phyloP scores from a whole-genome alignment of 768 basidiomycete species.

The Panus rudis region DNA sequence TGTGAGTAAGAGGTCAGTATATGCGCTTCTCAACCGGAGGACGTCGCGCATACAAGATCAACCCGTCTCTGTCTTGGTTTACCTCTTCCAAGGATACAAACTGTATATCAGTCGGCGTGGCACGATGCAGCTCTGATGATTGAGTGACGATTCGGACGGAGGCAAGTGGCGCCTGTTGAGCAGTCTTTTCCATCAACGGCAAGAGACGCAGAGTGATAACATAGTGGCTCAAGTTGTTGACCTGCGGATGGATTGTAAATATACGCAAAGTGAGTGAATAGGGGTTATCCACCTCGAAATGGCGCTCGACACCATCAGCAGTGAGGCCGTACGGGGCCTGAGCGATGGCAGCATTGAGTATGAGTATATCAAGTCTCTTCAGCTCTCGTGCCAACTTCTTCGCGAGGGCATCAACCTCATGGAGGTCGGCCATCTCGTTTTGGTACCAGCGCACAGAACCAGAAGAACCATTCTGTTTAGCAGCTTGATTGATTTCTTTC shows the following conservation, averaged over 20 bases:
- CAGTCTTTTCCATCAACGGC: conserved; percentile 22
- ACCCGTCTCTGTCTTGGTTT: conserved; percentile 17
- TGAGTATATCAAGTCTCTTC: conserved; percentile 21
- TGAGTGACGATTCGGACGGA: conserved; percentile 24
- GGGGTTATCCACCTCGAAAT: conserved; percentile 16
- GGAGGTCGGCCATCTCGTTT: conserved; percentile 17
- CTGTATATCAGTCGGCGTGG: conserved; percentile 13
- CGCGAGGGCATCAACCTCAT: conserved; percentile 16
- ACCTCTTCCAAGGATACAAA: conserved; percentile 23
- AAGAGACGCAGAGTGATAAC: conserved; percentile 21
- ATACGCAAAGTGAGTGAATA: not conserved
- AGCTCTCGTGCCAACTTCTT: conserved; percentile 17
- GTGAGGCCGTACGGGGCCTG: conserved; percentile 22
- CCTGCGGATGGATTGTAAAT: conserved; percentile 8
- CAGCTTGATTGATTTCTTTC: conserved; percentile 17
- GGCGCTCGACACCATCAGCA: conserved; percentile 20
- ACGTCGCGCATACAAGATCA: conserved; percentile 10
- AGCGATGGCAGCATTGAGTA: conserved; percentile 22
- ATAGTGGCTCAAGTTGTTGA: conserved; percentile 23
- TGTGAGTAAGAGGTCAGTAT: not conserved
- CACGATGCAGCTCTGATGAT: conserved; percentile 21
- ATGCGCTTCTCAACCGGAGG: not conserved
- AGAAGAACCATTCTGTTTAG: conserved; percentile 15
- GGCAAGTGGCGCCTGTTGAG: conserved; percentile 12
- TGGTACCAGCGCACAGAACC: conserved; percentile 20